These are phyloP conservation scores for Myriosclerotinia curreyana DNA, from an alignment of 2,329 filamentous ascomycete species.

Conservation along the genomic window DNA sequence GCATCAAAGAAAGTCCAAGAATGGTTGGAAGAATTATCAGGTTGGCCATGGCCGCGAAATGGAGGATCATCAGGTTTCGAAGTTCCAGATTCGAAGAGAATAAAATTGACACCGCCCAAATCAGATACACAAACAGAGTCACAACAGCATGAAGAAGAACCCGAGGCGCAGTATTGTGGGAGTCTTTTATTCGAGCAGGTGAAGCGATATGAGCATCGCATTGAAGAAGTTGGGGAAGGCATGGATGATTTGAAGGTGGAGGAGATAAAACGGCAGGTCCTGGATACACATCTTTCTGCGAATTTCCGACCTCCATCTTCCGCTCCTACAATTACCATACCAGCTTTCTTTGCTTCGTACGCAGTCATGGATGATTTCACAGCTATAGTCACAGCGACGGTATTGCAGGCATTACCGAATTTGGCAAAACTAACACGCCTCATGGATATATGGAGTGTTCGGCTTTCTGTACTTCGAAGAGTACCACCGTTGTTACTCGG, in stretches of 20 bases:
- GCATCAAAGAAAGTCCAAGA: conserved; percentile 68
- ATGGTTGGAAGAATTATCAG: conserved; percentile 70
- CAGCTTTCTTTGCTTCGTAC: conserved; percentile 51
- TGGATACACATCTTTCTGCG: conserved; percentile 73
- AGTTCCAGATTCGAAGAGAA: conserved; percentile 45
- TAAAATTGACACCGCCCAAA: conserved; percentile 40
- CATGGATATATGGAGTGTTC: conserved; percentile 74
- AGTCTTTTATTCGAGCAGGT: conserved; percentile 66
- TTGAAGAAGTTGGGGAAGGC: conserved; percentile 69
- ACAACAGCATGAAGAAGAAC: conserved; percentile 22
- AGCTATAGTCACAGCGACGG: conserved; percentile 84
- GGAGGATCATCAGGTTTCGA: conserved; percentile 55
- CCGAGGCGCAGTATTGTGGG: conserved; percentile 46
- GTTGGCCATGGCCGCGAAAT: conserved; percentile 55
- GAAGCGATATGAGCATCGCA: conserved; percentile 64
- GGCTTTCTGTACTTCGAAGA: conserved; percentile 70
- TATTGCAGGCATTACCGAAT: conserved; percentile 82
- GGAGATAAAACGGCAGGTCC: conserved; percentile 83
- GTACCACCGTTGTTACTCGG: conserved; percentile 66
- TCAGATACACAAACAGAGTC: conserved; percentile 3
- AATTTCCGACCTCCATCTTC: conserved; percentile 53
- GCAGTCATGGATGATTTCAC: conserved; percentile 83
- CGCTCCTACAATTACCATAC: conserved; percentile 45
- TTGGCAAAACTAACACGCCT: conserved; percentile 70
- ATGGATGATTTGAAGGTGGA: conserved; percentile 73